Evolutionary conservation across 768 basidiomycete species (phyloP), one percentile per base, ranked within the genome.

Genomic region (Daedaleopsis nitida): DNA sequence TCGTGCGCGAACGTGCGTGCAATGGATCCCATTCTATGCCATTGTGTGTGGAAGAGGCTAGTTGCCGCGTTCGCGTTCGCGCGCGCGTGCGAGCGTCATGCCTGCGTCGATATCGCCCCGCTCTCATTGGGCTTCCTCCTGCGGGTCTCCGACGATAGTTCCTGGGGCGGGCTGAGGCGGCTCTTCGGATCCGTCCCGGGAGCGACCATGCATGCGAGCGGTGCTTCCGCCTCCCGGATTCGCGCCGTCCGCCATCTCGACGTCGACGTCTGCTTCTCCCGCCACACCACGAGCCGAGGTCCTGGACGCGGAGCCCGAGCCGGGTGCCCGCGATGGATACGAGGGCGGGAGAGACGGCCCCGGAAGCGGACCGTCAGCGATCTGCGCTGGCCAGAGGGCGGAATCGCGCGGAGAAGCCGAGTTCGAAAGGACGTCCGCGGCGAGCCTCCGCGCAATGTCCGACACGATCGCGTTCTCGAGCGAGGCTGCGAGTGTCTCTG

Each of bases 401-500:
- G 27, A 32, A 32, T 32, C 27, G 27, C 27, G 27, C 4, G 27
- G 27, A 7, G 3, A 32, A 32, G 27, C 27, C 27, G 27, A 13
- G 47, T 21, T 48, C 47, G 47, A 21, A 13, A 19, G 23, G 4
- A 54, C 24, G 52, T 63, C 57, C 32, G 45, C 39, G 13, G 60
- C 51, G 47, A 45, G 57, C 47, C 51, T 52, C 19, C 59, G 57
- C 38, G 56, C 44, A 44, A 58, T 47, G 57, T 53, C 53, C 10
- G 56, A 55, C 39, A 45, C 53, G 42, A 63, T 49, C 39, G 47
- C 50, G 13, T 32, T n/a, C 42, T 64, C 56, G 56, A 67, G 51
- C 55, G 49, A 56, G 42, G 52, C 34, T 13, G 65, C 61, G 32
- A 67, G 52, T 32, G 63, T 47, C 52, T 59, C 63, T n/a, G 66